Conservation (phyloP, 148 eudicot genomes). For the Pouteria glomerata region DNA sequence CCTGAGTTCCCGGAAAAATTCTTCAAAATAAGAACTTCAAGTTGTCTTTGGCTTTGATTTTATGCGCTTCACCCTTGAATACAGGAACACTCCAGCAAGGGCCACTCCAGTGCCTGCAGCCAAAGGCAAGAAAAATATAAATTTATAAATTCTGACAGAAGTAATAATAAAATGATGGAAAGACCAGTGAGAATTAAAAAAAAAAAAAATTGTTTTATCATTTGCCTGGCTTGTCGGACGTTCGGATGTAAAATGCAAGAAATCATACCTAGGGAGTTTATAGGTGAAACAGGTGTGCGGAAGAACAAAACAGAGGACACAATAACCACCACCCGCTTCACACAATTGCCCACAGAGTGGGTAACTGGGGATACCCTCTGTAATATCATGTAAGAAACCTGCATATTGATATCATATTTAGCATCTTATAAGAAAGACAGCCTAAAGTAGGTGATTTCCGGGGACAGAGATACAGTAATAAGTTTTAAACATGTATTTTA, state of each 20-base stretch:
- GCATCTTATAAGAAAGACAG: not conserved
- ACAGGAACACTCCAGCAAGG: slow-evolving; percentile 91
- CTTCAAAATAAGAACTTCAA: slow-evolving; percentile 18
- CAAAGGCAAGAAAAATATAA: not conserved
- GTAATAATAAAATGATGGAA: not conserved
- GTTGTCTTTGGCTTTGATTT: slow-evolving; percentile 69
- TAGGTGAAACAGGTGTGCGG: slow-evolving; percentile 64
- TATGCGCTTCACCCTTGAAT: slow-evolving; percentile 69
- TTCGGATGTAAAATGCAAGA: not conserved
- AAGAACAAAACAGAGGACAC: slow-evolving; percentile 87
- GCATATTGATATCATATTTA: slow-evolving; percentile 18
- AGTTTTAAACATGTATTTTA: too few species aligned
- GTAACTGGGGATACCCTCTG: slow-evolving; percentile 93
- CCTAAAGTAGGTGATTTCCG: not conserved
- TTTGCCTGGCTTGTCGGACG: not conserved
- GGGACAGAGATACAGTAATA: too few species aligned
- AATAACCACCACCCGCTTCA: slow-evolving; percentile 92
- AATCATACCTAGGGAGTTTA: slow-evolving; percentile 69
- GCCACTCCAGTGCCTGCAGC: slow-evolving; percentile 80
- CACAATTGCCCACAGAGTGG: slow-evolving; percentile 88
- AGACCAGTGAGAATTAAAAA: not conserved
- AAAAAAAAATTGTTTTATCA: not conserved
- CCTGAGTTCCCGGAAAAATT: slow-evolving; percentile 14
- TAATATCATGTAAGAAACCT: slow-evolving; percentile 96
- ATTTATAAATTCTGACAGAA: not conserved